These are phyloP conservation scores for Lentinus tigrinus DNA, from an alignment of 768 basidiomycete genomes.

Conservation along the genomic window DNA sequence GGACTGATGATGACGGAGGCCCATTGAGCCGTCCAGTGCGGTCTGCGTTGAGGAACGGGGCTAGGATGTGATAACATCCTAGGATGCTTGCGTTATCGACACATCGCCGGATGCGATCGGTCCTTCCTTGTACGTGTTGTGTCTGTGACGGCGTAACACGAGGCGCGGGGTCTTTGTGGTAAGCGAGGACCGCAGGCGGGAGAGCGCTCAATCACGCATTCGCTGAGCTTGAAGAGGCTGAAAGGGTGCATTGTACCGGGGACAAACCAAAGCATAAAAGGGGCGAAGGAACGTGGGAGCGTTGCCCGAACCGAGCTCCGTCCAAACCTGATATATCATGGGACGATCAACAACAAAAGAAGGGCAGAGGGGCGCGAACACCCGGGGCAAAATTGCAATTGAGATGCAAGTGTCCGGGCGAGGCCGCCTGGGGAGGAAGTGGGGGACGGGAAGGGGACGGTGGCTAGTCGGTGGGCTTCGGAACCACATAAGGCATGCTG, in stretches of 20 bases:
- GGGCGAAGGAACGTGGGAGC: slow-evolving; percentile 15
- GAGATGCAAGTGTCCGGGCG: slow-evolving; percentile 1
- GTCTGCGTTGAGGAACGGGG: background rate
- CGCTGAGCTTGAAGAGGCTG: slow-evolving; percentile 4
- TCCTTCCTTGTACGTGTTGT: slow-evolving; percentile 7
- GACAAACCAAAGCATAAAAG: slow-evolving; percentile 9
- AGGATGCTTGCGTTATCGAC: background rate
- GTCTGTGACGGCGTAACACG: background rate
- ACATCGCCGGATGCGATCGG: background rate
- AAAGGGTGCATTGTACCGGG: background rate
- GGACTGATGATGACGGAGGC: background rate
- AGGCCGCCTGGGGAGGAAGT: background rate
- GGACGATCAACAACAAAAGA: slow-evolving; percentile 21
- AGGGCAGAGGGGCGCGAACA: slow-evolving; percentile 8
- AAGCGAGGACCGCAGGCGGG: slow-evolving; percentile 2
- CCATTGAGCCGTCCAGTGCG: background rate
- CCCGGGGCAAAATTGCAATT: slow-evolving; percentile 7
- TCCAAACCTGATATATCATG: slow-evolving; percentile 14
- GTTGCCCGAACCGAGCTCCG: slow-evolving; percentile 14
- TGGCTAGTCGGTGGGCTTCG: slow-evolving; percentile 7
- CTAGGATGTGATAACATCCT: background rate
- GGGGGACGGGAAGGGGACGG: slow-evolving; percentile 2
- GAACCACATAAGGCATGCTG: slow-evolving; percentile 10
- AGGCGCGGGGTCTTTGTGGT: background rate
- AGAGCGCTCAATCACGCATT: slow-evolving; percentile 9